Conservation (phyloP, 441 rosid genomes). For the Euphorbia corollata region DNA sequence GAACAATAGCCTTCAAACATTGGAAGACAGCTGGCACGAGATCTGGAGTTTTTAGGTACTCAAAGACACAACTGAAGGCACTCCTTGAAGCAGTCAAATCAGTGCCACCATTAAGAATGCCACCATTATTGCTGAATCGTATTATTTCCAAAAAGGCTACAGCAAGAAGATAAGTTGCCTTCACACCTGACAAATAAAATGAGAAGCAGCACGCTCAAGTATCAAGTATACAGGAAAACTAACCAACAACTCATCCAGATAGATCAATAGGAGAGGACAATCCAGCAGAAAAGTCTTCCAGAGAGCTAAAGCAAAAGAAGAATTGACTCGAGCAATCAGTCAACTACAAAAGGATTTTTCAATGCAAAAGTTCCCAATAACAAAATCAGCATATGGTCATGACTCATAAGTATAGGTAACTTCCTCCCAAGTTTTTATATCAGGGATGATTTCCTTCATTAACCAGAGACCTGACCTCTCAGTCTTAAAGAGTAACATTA, state of each 20-base stretch:
- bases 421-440: background rate
- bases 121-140: conserved; percentile 97
- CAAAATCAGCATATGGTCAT: background rate
- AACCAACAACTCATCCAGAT: conserved; percentile 9
- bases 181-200: conserved; percentile 61
- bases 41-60: conserved; percentile 90
- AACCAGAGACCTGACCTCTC: background rate
- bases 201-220: background rate
- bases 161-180: conserved; percentile 98
- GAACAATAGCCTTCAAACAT: conserved; percentile 89
- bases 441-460: background rate
- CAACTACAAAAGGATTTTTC: background rate
- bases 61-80: conserved; percentile 96
- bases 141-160: conserved; percentile 90
- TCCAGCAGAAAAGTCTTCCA: conserved; percentile 4
- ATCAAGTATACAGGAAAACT: background rate
- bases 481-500: conserved; percentile 1
- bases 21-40: conserved; percentile 85
- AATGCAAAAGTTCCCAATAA: background rate
- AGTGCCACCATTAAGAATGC: conserved; percentile 78
- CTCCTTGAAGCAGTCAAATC: conserved; percentile 69
- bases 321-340: conserved; percentile 13
- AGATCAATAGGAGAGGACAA: conserved; percentile 1
- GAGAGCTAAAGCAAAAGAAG: conserved; percentile 1
- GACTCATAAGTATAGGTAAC: background rate